These are phyloP conservation scores for Coelastrella sp. DNA, from an alignment of 139 green algal genomes.

Conservation along the genomic window DNA sequence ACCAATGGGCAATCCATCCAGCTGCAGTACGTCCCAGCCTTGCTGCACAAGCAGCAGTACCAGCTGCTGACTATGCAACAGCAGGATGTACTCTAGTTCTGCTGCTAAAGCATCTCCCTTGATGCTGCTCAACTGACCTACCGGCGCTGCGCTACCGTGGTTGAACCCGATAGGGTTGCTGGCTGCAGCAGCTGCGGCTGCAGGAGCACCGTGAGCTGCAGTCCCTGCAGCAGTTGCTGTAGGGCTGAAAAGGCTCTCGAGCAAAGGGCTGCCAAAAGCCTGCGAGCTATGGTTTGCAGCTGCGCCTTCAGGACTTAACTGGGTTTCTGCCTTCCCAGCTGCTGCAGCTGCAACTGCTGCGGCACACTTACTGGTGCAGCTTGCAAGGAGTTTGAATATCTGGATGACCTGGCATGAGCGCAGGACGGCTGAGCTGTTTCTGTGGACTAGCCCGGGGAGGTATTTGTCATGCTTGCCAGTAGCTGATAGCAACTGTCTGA, in stretches of 20 bases:
- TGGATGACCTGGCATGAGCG: constrained; percentile 26
- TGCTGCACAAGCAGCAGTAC: constrained; percentile 62
- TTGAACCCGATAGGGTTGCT: neutral
- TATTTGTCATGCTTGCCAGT: neutral
- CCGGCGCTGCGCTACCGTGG: neutral
- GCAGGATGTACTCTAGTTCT: constrained; percentile 49
- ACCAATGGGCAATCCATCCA: constrained; percentile 82
- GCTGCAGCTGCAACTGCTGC: neutral
- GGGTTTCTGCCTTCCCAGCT: neutral
- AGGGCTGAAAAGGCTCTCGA: neutral
- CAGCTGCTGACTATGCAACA: constrained; percentile 32
- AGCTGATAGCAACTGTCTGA: constrained; percentile 41
- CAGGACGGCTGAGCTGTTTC: neutral
- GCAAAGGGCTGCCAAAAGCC: neutral
- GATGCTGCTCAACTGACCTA: no score
- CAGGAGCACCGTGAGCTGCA: neutral
- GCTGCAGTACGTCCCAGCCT: constrained; percentile 69
- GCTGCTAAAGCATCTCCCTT: neutral
- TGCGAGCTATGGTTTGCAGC: neutral
- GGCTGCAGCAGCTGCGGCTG: neutral
- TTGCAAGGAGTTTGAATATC: constrained; percentile 43
- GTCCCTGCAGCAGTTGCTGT: neutral
- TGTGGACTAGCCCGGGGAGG: neutral
- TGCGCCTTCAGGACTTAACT: neutral
- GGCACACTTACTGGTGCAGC: constrained; percentile 42